Evolutionary conservation across 805 yeast genomes (phyloP), one percentile per base, ranked within the genome.

Genomic region (Suhomyces prunicola): DNA sequence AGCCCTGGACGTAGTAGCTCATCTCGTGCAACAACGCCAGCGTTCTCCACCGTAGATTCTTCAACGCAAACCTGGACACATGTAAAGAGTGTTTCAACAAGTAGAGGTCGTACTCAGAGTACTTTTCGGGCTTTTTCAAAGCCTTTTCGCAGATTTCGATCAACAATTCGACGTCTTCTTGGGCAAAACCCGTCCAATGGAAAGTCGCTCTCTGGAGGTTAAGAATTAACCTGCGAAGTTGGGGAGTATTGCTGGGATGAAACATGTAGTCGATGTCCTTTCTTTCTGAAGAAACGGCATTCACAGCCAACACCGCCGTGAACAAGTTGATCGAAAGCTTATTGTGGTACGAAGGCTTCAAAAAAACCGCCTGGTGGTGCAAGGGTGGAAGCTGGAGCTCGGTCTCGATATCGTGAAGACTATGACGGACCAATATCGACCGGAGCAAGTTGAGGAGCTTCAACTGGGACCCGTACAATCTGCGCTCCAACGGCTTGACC

Each of bases 131-230:
- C 31, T 60, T 59, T 53, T 76, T 77, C 35, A 83, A 54, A 6
- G 83, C 77, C 22, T 68, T 65, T 13, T 72, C 67, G 48, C 86
- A 78, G 27, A 86, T 78, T 22, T 70, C 67, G 2, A 81, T 62
- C 65, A 86, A 71, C 22, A 78, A 71, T 47, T 81, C 80, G 27
- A 86, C 72, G 66, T 86, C 90, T 42, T 73, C 74, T 24, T 76
- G 74, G 10, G 85, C 74, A 61, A 86, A 86, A 0, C 90, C 91
- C 1, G 89, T 83, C 92, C 92, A 86, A 60, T 83, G 84, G 63
- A 86, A 85, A 0, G 91, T 84, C 0, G 87, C 83, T 53, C 86
- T 73, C 64, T 83, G 88, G 27, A 86, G 62, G 60, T 86, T 86
- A 4, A 81, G 77, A 10, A 86, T 78, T 57, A 86, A 72, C 47